Evolutionary conservation across 164 flowering plant genomes (phyloP), one percentile per base, ranked within the genome.

Genomic region (Chimonanthus salicifolius): DNA sequence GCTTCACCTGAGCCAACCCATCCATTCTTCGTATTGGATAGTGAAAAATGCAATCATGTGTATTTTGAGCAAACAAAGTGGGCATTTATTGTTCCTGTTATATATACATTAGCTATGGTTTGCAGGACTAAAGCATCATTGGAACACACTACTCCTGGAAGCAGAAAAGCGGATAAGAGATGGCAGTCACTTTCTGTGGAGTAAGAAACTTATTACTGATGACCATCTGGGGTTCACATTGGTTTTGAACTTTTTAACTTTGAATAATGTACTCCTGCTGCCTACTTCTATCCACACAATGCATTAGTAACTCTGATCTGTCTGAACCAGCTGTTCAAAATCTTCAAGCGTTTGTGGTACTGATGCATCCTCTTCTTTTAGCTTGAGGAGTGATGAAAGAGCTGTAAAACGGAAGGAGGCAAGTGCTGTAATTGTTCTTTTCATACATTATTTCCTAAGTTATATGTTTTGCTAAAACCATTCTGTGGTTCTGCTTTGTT

Each of bases 321-420:
- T 33, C 33, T 33, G 33, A 1, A 60, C 71, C 89, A 87, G 93
- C 64, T 74, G 44, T 79, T 69, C 80, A 45, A 79, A 79, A 66
- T 75, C 86, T 83, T 75, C 87, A 68, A 76, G n/a, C 49, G 51
- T 73, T 46, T 75, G 68, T 54, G 83, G 84, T 67, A 79, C 72
- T 73, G 86, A 80, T 78, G 49, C 79, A 58, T 78, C 82, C 68
- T 81, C 83, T 73, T 81, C 94, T 58, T 95, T 95, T 76, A 89
- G 79, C 74, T 87, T 95, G 78, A 90, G 87, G 76, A 86, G 91
- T 78, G 97, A 95, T 71, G 98, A 91, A 83, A 90, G 99, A 84
- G 96, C 87, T 46, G 88, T 80, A 78, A 92, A 86, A 82, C 80
- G 92, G n/a, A 94, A 84, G 83, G 91, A 94, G 95, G 98, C 74